Percentiles rank a stretch among this genome's conserved stretches.
Evolutionary conservation across 495 filamentous ascomycete species (phyloP).

Genomic region (Podospora sp.): DNA sequence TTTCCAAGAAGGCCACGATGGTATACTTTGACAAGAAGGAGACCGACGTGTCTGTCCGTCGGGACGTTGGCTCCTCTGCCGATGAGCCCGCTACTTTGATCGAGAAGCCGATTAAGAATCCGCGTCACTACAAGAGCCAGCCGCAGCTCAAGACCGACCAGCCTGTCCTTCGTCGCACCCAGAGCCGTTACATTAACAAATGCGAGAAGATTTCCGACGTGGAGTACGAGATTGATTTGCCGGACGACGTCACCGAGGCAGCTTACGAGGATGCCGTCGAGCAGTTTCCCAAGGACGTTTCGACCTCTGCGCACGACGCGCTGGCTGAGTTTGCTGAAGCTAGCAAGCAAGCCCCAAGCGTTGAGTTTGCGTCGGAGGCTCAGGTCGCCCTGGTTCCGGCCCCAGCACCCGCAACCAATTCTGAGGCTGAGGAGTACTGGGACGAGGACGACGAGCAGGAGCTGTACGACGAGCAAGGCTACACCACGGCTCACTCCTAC

Average conservation of each 20-base stretch:
- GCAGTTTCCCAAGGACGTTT: slow-evolving; percentile 30
- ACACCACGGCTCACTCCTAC: slow-evolving; percentile 73
- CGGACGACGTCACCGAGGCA: slow-evolving; percentile 41
- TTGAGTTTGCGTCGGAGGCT: slow-evolving; percentile 7
- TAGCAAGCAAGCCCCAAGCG: slow-evolving; percentile 10
- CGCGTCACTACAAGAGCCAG: slow-evolving; percentile 52
- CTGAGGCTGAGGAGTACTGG: slow-evolving; percentile 73
- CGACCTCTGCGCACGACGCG: slow-evolving; percentile 14
- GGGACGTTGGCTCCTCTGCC: slow-evolving; percentile 16
- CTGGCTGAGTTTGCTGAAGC: slow-evolving; percentile 7
- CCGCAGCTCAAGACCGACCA: slow-evolving; percentile 37
- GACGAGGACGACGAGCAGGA: slow-evolving; percentile 76
- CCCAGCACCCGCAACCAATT: slow-evolving; percentile 24
- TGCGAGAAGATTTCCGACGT: slow-evolving; percentile 28
- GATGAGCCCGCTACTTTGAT: slow-evolving; percentile 30
- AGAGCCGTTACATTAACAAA: slow-evolving; percentile 35
- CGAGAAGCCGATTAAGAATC: slow-evolving; percentile 37
- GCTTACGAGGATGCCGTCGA: slow-evolving; percentile 50
- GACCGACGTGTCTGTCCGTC: not conserved
- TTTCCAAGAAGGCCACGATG: slow-evolving; percentile 62
- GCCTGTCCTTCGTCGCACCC: slow-evolving; percentile 35
- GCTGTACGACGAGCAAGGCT: slow-evolving; percentile 80
- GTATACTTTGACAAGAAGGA: slow-evolving; percentile 66
- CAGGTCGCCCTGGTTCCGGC: slow-evolving; percentile 17
- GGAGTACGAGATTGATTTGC: slow-evolving; percentile 31